Conservation (phyloP, 139 green algal genomes). For the Dunaliella primolecta region DNA sequence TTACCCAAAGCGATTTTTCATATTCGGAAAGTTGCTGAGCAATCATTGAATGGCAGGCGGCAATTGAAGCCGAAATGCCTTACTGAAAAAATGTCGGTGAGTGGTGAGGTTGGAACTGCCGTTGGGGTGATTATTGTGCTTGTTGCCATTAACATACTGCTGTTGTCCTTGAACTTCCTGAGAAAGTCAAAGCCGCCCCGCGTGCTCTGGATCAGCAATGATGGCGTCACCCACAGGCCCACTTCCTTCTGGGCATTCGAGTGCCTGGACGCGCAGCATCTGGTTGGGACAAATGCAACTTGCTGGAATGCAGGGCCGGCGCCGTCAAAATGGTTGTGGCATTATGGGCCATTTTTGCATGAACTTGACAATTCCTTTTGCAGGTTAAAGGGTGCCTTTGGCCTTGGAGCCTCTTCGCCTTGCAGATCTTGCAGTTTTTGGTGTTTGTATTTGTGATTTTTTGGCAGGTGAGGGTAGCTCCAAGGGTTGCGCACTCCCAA, state of each 20-base stretch:
- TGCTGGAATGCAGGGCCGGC: no score
- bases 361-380: no score
- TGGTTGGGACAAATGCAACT: no score
- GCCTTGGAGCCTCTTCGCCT: background rate
- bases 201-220: background rate
- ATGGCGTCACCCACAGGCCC: background rate
- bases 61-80: no score
- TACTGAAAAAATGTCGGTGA: no score
- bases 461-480: background rate
- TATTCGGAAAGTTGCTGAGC: no score
- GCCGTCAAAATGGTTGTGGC: no score
- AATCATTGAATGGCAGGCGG: no score
- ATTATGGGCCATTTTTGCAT: no score
- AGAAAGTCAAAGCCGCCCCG: no score
- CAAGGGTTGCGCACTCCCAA: no score
- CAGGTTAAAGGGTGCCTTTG: background rate
- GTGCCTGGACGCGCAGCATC: background rate
- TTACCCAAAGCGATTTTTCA: no score
- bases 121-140: background rate
- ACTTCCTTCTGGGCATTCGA: background rate
- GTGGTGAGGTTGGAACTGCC: background rate
- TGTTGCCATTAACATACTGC: background rate
- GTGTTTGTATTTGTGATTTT: background rate
- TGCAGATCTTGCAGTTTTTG: background rate
- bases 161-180: slow-evolving; percentile 4